phyloP scores from a whole-genome alignment of 345 rosid genomes.

The Eucalyptus paniculata region DNA sequence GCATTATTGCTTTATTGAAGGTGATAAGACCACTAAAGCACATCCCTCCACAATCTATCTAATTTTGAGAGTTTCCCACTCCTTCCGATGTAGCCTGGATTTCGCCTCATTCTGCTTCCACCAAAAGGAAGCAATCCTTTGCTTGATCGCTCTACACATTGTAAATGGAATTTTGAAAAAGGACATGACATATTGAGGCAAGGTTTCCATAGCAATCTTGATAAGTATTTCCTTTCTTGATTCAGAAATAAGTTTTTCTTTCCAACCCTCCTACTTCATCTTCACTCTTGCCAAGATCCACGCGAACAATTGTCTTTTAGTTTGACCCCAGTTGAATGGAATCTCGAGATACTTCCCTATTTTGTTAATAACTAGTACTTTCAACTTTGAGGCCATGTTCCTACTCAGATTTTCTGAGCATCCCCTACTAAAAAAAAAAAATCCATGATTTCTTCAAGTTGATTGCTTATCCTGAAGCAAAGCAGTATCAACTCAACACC shows the following conservation, averaged over 20 bases:
- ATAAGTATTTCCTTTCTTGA: too few species aligned
- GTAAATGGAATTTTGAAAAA: too few species aligned
- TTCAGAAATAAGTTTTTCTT: too few species aligned
- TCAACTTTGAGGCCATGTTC: neutral
- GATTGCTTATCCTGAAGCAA: neutral
- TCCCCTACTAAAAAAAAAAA: too few species aligned
- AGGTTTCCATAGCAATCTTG: too few species aligned
- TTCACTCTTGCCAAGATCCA: neutral
- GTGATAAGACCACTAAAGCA: neutral
- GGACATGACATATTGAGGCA: too few species aligned
- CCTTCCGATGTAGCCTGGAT: neutral
- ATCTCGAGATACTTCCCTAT: neutral
- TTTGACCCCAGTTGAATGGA: neutral
- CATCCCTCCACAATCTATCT: neutral
- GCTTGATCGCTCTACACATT: too few species aligned
- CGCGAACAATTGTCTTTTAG: fast-evolving
- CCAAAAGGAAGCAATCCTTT: too few species aligned
- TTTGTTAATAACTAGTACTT: neutral
- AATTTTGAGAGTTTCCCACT: neutral
- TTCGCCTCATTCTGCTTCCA: too few species aligned
- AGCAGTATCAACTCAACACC: neutral
- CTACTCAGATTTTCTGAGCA: neutral
- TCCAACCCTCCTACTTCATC: too few species aligned
- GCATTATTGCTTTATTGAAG: too few species aligned
- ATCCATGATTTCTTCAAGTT: too few species aligned